Base-by-base conservation (phyloP, 768 basidiomycete genomes). In the Hydnomerulius pinastri region DNA sequence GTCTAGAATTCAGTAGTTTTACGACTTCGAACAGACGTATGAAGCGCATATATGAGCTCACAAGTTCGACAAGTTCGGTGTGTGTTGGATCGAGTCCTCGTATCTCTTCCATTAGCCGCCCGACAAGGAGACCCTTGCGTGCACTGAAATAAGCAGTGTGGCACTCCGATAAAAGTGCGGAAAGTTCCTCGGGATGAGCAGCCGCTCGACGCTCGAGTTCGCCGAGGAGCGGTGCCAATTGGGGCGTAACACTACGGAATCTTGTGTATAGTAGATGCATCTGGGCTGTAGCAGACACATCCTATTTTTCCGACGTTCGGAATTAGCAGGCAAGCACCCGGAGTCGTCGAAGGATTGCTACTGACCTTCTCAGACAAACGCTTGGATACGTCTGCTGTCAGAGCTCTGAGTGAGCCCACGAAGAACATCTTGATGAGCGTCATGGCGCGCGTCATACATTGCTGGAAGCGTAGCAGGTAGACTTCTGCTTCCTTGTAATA, bases 341-440 rank as follows among this genome's bases (percentile, higher is more conserved):
- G 25, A 28, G 24, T 13, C 12, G 21, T 23, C 2, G n/a, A 39
- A 12, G n/a, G 5, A 15, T 10, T 41, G 37, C 40, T 1, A 43
- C 13, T 50, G n/a, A 86, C 90, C 76, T 87, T 89, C 52, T 95
- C 92, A 2, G 77, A 77, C 38, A 95, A 65, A 9, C 88, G 80
- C 58, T 79, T 87, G 1, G 80, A 79, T 18, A 96, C 80, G 58
- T 98, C 96, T 4, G 80, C 72, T 1, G 88, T 83, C 10, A 97
- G 77, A 0, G 87, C 84, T 33, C 87, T 79, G 6, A 98, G 74
- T 7, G 90, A 87, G 4, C 86, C 87, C 6, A 96, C 85, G 61
- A 97, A 98, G 71, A 89, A 94, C 85, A 98, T 95, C 70, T 91
- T 96, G 73, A 98, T 92, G 37, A 99, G 79, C 0, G 95, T 98